phyloP scores from a whole-genome alignment of 768 basidiomycete species.

The Cubamyces lactineus region DNA sequence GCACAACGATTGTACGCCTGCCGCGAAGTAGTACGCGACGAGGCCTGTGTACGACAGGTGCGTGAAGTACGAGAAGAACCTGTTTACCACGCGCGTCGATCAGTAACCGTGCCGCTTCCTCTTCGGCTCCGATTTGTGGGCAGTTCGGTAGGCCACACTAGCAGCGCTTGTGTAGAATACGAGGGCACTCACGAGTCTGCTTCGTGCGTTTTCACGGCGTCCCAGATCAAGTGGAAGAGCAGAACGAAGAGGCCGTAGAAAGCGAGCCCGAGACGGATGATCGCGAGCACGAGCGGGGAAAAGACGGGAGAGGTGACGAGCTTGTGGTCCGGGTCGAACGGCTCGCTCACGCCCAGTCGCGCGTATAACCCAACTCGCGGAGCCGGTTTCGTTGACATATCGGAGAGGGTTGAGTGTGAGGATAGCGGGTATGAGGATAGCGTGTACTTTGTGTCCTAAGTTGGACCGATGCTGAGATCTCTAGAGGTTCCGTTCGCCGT shows the following conservation, averaged over 20 bases:
- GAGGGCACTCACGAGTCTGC: constrained; percentile 38
- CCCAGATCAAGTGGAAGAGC: constrained; percentile 44
- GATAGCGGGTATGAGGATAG: background rate
- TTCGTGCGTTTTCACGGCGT: constrained; percentile 32
- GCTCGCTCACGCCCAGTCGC: constrained; percentile 39
- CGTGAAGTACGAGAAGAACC: constrained; percentile 70
- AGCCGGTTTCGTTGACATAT: constrained; percentile 9
- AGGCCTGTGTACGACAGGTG: constrained; percentile 63
- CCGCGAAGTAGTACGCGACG: constrained; percentile 62
- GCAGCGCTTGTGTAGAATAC: background rate
- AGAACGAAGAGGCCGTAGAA: constrained; percentile 51
- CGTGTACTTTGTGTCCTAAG: background rate
- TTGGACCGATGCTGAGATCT: too few relatives aligned
- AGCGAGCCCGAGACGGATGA: constrained; percentile 51
- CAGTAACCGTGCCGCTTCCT: background rate
- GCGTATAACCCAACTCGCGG: constrained; percentile 23
- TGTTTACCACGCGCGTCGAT: constrained; percentile 30
- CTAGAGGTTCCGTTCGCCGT: too few relatives aligned
- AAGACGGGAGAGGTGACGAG: constrained; percentile 56
- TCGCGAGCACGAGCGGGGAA: constrained; percentile 47
- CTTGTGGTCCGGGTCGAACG: constrained; percentile 44
- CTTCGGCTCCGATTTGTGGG: constrained; percentile 1
- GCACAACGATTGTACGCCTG: constrained; percentile 53
- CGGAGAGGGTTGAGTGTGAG: background rate
- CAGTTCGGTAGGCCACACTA: background rate